Evolutionary conservation across 176 grass and related monocot species (phyloP), one percentile per base, ranked within the genome.

Genomic region (Lolium perenne): DNA sequence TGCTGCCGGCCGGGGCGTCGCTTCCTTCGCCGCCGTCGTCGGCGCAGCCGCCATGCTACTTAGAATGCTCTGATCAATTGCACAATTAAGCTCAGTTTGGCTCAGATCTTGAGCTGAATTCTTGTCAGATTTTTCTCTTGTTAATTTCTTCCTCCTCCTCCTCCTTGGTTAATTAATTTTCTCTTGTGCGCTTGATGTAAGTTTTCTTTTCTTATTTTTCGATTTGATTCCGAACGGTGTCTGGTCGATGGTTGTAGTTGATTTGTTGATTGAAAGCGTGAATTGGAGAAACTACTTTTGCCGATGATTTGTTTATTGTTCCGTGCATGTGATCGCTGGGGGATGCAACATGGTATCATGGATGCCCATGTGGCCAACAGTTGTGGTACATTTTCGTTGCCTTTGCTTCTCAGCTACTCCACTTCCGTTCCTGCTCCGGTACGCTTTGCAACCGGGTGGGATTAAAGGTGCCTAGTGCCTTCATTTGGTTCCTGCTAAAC

Each of bases 311-410:
- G 41, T 43, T 43, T 50, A 50, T 51, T 18, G 71, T 74, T 29
- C 14, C 46, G 18, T 13, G 62, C 79, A 53, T 68, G 79, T 81
- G 79, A 21, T 81, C 4, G 62, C 16, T 17, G 6, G 7, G 18
- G 38, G 12, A 26, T 16, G 63, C 25, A 73, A 14, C 70, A 73
- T 23, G 16, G 25, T 3, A 35, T 32, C 48, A 54, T 54, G 48
- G 22, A 76, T 35, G 73, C 49, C 49, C 79, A 80, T 48, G 77
- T 61, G 77, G n/a, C 60, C 60, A 80, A 80, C 58, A 48, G 41
- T 0, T 64, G 22, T 65, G 6, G 18, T 23, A 23, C 78, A 80
- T 58, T 53, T 55, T 43, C 7, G 41, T 7, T 15, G 11, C 29
- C 51, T 53, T 81, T 81, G 62, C 79, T 49, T 81, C 62, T 15